Conservation (phyloP, 1,284 basidiomycete species). For the Ustilago xerochloae region DNA sequence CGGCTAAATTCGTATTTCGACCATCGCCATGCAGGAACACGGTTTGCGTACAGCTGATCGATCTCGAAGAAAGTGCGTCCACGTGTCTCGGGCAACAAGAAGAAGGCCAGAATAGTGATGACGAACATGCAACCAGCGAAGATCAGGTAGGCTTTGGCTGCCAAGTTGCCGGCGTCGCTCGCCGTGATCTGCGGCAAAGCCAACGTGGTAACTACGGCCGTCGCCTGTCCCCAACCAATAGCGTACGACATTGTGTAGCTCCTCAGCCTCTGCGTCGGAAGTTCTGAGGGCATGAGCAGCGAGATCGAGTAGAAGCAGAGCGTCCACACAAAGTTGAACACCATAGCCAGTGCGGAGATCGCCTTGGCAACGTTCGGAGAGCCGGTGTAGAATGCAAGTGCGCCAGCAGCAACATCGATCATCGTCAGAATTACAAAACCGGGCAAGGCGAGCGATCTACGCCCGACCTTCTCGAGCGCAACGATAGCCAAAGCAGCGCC, state of each 20-base stretch:
- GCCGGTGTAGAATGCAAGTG: slow-evolving; percentile 35
- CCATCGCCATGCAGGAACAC: slow-evolving; percentile 50
- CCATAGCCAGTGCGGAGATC: slow-evolving; percentile 53
- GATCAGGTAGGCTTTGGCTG: slow-evolving; percentile 60
- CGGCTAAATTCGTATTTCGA: slow-evolving; percentile 39
- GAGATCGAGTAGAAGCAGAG: slow-evolving; percentile 59
- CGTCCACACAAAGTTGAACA: slow-evolving; percentile 61
- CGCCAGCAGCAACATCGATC: slow-evolving; percentile 51
- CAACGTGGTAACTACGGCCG: slow-evolving; percentile 57
- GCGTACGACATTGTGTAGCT: slow-evolving; percentile 61
- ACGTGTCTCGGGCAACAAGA: slow-evolving; percentile 55
- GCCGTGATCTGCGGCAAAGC: slow-evolving; percentile 54
- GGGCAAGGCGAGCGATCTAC: slow-evolving; percentile 47
- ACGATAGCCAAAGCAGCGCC: slow-evolving; percentile 54
- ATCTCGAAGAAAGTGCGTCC: slow-evolving; percentile 57
- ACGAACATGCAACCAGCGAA: slow-evolving; percentile 56
- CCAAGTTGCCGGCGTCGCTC: slow-evolving; percentile 48
- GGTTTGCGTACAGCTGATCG: slow-evolving; percentile 55
- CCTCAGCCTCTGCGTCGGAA: slow-evolving; percentile 53
- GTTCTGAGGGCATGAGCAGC: slow-evolving; percentile 56
- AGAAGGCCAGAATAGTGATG: slow-evolving; percentile 47
- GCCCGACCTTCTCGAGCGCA: slow-evolving; percentile 52
- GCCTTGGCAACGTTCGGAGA: slow-evolving; percentile 31
- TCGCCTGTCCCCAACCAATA: slow-evolving; percentile 56
- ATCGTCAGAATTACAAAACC: slow-evolving; percentile 50